Evolutionary conservation across 257 asterid species (phyloP).

Genomic region (Nicotiana benthamiana): DNA sequence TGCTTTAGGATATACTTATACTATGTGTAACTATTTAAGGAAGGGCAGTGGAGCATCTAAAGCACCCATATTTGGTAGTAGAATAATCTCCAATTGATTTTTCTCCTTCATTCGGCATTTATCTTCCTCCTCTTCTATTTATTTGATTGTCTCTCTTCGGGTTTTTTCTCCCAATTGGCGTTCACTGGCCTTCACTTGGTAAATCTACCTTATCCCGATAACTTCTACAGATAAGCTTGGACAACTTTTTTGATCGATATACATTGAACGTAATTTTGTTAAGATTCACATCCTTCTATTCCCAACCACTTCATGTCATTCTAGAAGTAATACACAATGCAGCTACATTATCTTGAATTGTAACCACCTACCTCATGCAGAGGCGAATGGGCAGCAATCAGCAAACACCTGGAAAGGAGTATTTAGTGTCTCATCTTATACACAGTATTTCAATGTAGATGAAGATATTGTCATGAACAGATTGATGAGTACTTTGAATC

Average conservation of each 20-base stretch:
- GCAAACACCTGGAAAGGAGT: slow-evolving; percentile 74
- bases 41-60: neutral
- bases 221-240: neutral
- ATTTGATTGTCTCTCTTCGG: neutral
- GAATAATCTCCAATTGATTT: neutral
- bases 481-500: slow-evolving; percentile 79
- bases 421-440: slow-evolving; percentile 70
- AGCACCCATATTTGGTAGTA: neutral
- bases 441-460: slow-evolving; percentile 88
- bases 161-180: neutral
- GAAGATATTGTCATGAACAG: slow-evolving; percentile 86
- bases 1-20: neutral
- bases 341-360: neutral
- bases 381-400: slow-evolving; percentile 58
- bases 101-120: neutral
- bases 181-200: neutral
- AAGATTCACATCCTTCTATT: neutral
- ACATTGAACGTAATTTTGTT: neutral
- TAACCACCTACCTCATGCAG: slow-evolving; percentile 32
- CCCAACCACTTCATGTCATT: neutral
- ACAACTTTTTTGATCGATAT: neutral
- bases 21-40: neutral
- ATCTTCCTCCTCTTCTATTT: neutral
- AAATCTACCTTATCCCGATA: neutral
- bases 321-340: neutral